Evolutionary conservation across 768 basidiomycete genomes (phyloP).

Genomic region (Cubamyces sp.): DNA sequence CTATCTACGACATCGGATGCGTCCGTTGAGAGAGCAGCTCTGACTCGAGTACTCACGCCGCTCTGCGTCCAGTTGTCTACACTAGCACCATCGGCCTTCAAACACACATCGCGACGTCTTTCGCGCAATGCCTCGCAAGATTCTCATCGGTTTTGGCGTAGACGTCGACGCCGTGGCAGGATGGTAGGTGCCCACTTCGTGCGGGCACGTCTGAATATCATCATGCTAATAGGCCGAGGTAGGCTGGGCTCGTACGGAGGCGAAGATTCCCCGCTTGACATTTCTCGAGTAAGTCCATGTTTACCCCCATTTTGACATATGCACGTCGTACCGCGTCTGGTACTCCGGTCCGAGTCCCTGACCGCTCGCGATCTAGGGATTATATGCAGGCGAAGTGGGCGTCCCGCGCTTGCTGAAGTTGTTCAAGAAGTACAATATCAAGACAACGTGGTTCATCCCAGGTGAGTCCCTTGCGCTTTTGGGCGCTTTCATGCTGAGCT

Average conservation of each 20-base stretch:
- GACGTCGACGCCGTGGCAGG: constrained; percentile 81
- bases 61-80: too few species aligned
- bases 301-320: constrained; percentile 2
- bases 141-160: constrained; percentile 65
- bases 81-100: not conserved
- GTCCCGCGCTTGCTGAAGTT: constrained; percentile 68
- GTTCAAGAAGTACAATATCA: constrained; percentile 69
- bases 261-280: constrained; percentile 71
- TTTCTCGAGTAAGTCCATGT: constrained; percentile 53
- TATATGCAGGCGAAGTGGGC: constrained; percentile 80
- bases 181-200: constrained; percentile 48
- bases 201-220: not conserved
- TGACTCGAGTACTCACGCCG: not conserved
- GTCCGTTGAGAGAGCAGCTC: not conserved
- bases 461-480: constrained; percentile 39
- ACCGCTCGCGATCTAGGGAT: constrained; percentile 43
- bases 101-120: not conserved
- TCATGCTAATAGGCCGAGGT: not conserved
- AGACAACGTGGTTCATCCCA: constrained; percentile 78
- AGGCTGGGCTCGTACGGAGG: constrained; percentile 79
- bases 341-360: not conserved
- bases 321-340: not conserved
- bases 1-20: too few species aligned
- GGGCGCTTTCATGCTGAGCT: not conserved
- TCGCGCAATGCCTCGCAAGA: constrained; percentile 52